phyloP scores from a whole-genome alignment of 257 asterid genomes.

The Dorcoceras hygrometricum region DNA sequence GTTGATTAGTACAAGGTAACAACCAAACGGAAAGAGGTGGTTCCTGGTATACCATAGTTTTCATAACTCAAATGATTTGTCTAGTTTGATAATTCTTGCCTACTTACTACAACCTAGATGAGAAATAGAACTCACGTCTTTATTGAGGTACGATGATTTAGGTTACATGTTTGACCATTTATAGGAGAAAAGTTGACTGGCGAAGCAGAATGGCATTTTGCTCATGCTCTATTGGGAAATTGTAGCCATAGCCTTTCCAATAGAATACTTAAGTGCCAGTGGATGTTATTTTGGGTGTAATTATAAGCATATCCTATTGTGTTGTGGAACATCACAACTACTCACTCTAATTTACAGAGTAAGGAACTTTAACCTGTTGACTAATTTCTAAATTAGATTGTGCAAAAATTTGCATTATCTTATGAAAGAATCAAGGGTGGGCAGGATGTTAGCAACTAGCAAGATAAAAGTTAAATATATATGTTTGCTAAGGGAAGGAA shows the following conservation, averaged over 20 bases:
- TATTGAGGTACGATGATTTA: neutral
- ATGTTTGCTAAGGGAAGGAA: too few species aligned
- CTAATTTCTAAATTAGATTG: neutral
- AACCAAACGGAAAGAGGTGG: neutral
- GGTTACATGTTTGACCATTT: neutral
- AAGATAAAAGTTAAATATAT: neutral
- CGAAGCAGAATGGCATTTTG: neutral
- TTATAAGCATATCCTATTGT: neutral
- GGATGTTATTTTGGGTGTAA: neutral
- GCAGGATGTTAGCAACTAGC: neutral
- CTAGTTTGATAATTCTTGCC: constrained; percentile 5
- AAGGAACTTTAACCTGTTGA: constrained; percentile 3
- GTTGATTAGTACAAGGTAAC: neutral
- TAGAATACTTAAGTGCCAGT: neutral
- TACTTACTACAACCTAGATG: constrained; percentile 8
- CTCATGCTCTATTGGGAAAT: neutral
- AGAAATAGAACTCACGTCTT: neutral
- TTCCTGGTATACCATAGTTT: constrained; percentile 4
- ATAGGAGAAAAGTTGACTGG: constrained; percentile 4
- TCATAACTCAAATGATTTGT: neutral
- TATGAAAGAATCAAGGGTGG: neutral
- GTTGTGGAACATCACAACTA: neutral
- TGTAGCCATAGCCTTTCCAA: neutral
- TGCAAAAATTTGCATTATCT: neutral
- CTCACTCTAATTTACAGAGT: constrained; percentile 7